Evolutionary conservation across 345 rosid species (phyloP).

Genomic region (Eutrema yunnanense): DNA sequence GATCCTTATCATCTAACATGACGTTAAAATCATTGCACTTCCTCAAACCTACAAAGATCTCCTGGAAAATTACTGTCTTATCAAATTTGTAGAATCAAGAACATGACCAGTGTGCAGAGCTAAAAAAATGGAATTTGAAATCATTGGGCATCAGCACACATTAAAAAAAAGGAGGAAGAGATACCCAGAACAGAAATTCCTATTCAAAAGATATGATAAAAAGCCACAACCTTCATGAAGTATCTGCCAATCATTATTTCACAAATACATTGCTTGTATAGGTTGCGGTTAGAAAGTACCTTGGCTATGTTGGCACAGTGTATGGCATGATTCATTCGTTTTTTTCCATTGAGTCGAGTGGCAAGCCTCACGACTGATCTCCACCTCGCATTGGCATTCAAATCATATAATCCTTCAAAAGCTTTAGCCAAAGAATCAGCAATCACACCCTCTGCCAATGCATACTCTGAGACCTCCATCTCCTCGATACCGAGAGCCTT

Average conservation of each 20-base stretch:
- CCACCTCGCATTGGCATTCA: conserved; percentile 60
- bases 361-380: conserved; percentile 46
- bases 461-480: conserved; percentile 66
- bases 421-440: conserved; percentile 46
- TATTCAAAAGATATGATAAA: background rate
- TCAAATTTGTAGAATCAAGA: conserved; percentile 9
- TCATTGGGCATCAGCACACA: background rate
- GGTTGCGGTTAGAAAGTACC: conserved; percentile 30
- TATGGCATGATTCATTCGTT: conserved; percentile 43
- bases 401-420: conserved; percentile 35
- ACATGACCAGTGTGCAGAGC: background rate
- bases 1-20: conserved; percentile 43
- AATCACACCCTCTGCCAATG: conserved; percentile 61
- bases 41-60: conserved; percentile 51
- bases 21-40: conserved; percentile 29
- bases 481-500: conserved; percentile 50
- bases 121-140: background rate
- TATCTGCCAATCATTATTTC: background rate
- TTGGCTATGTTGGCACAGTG: conserved; percentile 51
- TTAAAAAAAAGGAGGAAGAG: background rate
- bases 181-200: background rate
- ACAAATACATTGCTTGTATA: background rate
- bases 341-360: conserved; percentile 42
- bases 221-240: background rate
- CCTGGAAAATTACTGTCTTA: conserved; percentile 35